Percentiles rank a stretch among this genome's conserved stretches.
Evolutionary conservation across 164 flowering plant species (phyloP).

Genomic region (Aristolochia californica): DNA sequence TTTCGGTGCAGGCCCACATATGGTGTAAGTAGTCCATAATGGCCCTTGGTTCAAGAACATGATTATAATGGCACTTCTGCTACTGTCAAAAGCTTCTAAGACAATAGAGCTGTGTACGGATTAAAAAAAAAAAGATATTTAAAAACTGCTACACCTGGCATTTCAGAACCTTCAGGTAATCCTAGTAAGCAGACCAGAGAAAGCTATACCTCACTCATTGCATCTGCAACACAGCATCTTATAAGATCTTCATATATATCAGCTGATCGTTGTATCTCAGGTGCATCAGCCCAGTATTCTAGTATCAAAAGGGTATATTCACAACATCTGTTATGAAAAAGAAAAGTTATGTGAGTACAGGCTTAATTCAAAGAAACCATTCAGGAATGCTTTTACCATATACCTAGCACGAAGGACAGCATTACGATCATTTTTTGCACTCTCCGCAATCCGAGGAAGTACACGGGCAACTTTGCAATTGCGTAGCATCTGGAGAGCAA

Average conservation of each 20-base stretch:
- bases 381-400: background rate
- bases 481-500: conserved; percentile 70
- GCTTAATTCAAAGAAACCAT: background rate
- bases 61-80: no score
- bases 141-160: no score
- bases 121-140: no score
- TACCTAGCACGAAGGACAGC: conserved; percentile 93
- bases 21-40: no score
- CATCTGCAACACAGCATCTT: conserved; percentile 87
- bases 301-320: conserved; percentile 88
- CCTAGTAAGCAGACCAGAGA: no score
- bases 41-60: no score
- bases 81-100: no score
- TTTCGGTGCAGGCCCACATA: no score
- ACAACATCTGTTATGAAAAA: conserved; percentile 58
- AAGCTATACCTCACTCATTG: conserved; percentile 88
- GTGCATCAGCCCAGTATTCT: conserved; percentile 99
- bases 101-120: no score
- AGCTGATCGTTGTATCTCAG: conserved; percentile 94
- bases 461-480: conserved; percentile 90
- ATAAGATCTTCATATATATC: conserved; percentile 94
- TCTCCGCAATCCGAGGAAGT: conserved; percentile 87
- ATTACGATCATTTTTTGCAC: conserved; percentile 91
- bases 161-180: no score
- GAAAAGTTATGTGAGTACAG: background rate